Base-by-base conservation (phyloP, 2,329 filamentous ascomycete genomes). In the Pseudogymnoascus sp. region DNA sequence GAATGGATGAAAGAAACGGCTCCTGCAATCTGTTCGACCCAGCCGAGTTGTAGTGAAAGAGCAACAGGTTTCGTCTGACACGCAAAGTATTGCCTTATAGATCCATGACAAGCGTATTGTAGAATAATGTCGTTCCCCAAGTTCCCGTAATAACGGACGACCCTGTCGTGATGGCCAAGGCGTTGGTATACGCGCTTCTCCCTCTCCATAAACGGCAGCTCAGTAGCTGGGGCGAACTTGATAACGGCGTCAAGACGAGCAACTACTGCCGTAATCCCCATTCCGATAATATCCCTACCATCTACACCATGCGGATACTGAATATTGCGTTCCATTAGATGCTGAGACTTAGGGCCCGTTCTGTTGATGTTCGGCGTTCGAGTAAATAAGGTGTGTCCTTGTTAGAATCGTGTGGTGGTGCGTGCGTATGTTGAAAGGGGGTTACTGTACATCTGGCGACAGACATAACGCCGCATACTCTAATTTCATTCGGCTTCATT, bases 1-100 rank as follows among this genome's bases (percentile, higher is more conserved):
- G 52, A 35, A 60, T 64, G 64, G 23, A 58, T 41, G 36, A 62
- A 58, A 19, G 62, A 60, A 58, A 62, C 45, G 5, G 49, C 64
- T 59, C 62, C 62, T n/a, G 62, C 64, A 60, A 38, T 49, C 19
- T 65, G 36, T 52, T 28, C 42, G 6, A 60, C 49, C 11, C 58
- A 16, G 28, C 58, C 19, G 23, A 64, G 11, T 9, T 19, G 16
- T 0, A 22, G 1, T 12, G 39, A 41, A 22, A 41, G 16, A 4
- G 7, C 7, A 19, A 19, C 6, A 3, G 38, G 38, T 3, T 39
- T 11, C 7, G 38, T 8, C 38, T 39, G 38, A 9, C 16, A 5
- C 4, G 3, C 3, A 1, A 39, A 19, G 6, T 39, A 39, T 19
- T 19, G 38, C n/a, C 38, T 39, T 39, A 39, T 39, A 19, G 38